Base-by-base conservation (phyloP, 371 early-diverging fungal genomes). In the Mucor saturninus region DNA sequence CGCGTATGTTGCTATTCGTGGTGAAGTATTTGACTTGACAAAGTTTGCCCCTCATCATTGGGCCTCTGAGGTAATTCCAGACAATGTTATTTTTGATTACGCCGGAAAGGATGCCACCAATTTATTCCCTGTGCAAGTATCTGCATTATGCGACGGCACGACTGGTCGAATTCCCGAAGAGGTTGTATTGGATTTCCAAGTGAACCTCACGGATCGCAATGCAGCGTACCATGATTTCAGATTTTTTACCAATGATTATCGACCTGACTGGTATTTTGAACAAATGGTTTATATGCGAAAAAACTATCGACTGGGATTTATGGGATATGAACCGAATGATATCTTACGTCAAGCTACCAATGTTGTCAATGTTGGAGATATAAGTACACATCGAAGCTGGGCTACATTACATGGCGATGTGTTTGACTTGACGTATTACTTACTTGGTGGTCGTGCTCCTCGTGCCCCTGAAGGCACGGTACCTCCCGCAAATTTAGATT, bases 81-180 rank as follows among this genome's bases (percentile, higher is more conserved):
- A 73, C 3, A 73, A 84, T 35, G 64, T 86, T 4, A 69, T 89
- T 5, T 64, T 85, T 67, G 72, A 77, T 10, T 91, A 91, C 57
- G 88, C 81, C 15, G 92, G 92, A 42, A 68, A 71, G 52, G 92
- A 92, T 70, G 75, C 84, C 46, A 84, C 89, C 4, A 72, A 74
- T 61, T 71, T 88, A 43, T 93, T 93, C 75, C 93, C 93, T 8
- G 77, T 92, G 5, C 93, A 93, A 74, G 80, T 89, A 10, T 87
- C 71, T 40, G 70, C 70, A 8, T 53, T 73, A 1, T 73, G 74
- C 38, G 70, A 73, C 56, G 74, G 74, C 21, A 70, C 62, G 5
- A 64, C 71, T 0, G 74, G 74, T 0, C 40, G 67, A 40, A 61
- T 73, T 5, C 59, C 70, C 30, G 67, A 65, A 49, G 74, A 69